phyloP scores from a whole-genome alignment of 108 stramenopile genomes.

The Aurantiochytrium sp. region DNA sequence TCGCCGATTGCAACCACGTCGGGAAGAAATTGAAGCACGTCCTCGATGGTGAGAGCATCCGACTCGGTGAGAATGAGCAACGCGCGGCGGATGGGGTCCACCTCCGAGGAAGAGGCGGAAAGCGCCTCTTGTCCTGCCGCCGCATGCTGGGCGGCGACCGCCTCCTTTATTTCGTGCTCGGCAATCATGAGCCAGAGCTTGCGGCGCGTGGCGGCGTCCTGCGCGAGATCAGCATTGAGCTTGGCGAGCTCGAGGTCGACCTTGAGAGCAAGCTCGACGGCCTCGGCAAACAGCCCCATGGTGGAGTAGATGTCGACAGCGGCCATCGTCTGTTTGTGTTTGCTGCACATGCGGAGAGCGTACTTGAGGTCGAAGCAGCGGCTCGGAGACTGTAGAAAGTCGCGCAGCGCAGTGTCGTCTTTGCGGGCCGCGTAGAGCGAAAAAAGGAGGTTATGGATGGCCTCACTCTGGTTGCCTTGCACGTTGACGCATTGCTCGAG shows the following conservation, averaged over 20 bases:
- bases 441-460: constrained; percentile 8
- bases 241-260: constrained; percentile 10
- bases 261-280: constrained; percentile 3
- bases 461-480: not conserved
- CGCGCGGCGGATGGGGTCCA: not conserved
- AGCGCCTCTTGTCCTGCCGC: no score
- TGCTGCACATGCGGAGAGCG: not conserved
- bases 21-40: not conserved
- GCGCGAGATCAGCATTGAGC: not conserved
- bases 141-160: not conserved
- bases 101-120: not conserved
- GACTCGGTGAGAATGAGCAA: not conserved
- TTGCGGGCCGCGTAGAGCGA: not conserved
- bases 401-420: not conserved
- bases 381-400: constrained; percentile 7
- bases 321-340: not conserved
- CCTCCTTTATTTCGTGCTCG: not conserved
- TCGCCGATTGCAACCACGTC: constrained; percentile 17
- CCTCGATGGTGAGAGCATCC: not conserved
- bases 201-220: not conserved
- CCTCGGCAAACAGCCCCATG: not conserved
- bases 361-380: constrained; percentile 16
- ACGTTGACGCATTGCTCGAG: constrained; percentile 11
- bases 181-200: constrained; percentile 17
- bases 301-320: not conserved